Percentiles rank a stretch among this genome's conserved stretches.
Evolutionary conservation across 352 stramenopile genomes (phyloP).

Genomic region (Phytopythium chamaehyphon): DNA sequence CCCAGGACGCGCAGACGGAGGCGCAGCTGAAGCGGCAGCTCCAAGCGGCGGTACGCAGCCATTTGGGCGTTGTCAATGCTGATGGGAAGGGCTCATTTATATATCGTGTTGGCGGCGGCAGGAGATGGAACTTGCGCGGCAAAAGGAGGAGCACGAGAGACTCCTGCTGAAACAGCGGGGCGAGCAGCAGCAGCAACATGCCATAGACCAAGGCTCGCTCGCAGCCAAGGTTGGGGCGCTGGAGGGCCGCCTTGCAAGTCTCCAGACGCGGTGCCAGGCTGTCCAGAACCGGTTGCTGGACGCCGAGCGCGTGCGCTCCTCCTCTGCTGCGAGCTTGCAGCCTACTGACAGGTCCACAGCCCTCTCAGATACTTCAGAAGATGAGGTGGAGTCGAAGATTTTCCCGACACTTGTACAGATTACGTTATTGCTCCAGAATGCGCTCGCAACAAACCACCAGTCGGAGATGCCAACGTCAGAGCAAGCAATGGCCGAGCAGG

Average conservation of each 20-base stretch:
- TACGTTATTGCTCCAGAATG: slow-evolving; percentile 9
- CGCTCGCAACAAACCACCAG: background rate
- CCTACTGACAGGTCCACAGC: too few species aligned
- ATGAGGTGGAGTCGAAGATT: slow-evolving; percentile 3
- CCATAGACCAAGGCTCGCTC: background rate
- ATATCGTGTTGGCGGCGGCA: background rate
- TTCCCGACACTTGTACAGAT: slow-evolving; percentile 20
- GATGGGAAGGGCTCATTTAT: too few species aligned
- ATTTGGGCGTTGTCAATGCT: too few species aligned
- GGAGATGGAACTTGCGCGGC: slow-evolving; percentile 16
- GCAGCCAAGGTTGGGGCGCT: slow-evolving; percentile 8
- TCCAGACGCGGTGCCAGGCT: slow-evolving; percentile 9
- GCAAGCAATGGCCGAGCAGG: slow-evolving; percentile 13
- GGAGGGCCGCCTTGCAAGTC: slow-evolving; percentile 9
- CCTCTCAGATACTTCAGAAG: too few species aligned
- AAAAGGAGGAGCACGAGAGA: slow-evolving; percentile 16
- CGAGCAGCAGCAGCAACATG: background rate
- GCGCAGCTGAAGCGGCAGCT: slow-evolving; percentile 7
- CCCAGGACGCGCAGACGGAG: slow-evolving; percentile 6
- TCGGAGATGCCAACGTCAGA: slow-evolving; percentile 9
- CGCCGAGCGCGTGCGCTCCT: background rate
- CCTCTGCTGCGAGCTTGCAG: too few species aligned
- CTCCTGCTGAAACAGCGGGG: slow-evolving; percentile 13
- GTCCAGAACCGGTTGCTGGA: slow-evolving; percentile 5
- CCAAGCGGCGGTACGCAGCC: slow-evolving; percentile 12